Base-by-base conservation (phyloP, 768 basidiomycete genomes). In the Xanthoconium purpureum region DNA sequence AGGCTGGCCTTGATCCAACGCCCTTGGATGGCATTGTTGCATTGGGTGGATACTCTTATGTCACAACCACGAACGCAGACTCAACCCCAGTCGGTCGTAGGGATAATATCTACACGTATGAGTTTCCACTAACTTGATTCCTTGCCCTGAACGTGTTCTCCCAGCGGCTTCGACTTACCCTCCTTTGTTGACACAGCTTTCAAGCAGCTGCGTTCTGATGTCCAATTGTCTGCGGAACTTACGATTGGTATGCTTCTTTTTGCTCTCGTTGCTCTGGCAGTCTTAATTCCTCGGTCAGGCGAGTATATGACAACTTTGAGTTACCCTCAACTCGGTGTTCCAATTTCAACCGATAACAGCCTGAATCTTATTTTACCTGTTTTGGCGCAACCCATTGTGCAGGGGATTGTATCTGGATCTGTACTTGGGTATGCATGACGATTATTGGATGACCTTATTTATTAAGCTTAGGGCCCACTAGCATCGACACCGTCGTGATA, bases 301-400 rank as follows among this genome's bases (percentile, higher is more conserved):
- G 77, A 84, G 40, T 90, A 89, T 60, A 57, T 71, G 45, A 89
- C 88, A 5, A 78, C 78, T 8, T 68, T 91, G 52, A 70, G 78
- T n/a, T 88, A 85, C 64, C 78, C 76, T 7, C 88, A 91, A 63
- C 62, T 63, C 29, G 68, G 66, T 42, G 77, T 91, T 17, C 78
- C 82, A 2, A 85, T 82, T 17, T 64, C 71, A 28, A 89, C 88
- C 0, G 88, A 89, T 64, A 65, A 77, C 17, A 83, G 76, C 43
- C 73, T 90, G 53, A 75, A 86, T 58, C 68, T 86, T 36, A 81
- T 90, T 50, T 74, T 91, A 7, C 88, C 87, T 7, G 64, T 87
- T 40, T 78, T 91, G 55, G 88, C 88, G 0, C 76, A 81, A 50
- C 88, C 88, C 5, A 88, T 91, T 53, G 88, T 90, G 6, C 86